phyloP scores from a whole-genome alignment of 129 eudicot genomes.

The Lactuca saligna region DNA sequence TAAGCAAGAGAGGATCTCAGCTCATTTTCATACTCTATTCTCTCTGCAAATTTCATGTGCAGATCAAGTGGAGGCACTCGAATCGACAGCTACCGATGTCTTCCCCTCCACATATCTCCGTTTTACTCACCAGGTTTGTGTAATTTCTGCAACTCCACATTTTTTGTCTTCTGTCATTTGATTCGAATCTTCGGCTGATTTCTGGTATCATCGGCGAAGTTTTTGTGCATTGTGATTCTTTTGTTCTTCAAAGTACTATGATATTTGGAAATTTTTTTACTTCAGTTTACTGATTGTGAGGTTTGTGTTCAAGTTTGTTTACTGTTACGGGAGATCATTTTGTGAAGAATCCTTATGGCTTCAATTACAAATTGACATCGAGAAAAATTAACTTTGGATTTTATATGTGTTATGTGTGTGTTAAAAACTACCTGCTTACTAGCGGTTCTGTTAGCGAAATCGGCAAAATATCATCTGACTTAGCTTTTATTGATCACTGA shows the following conservation, averaged over 20 bases:
- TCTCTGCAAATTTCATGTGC: slow-evolving; percentile 1
- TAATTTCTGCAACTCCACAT: slow-evolving; percentile 1
- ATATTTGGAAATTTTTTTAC: background rate
- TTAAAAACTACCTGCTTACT: background rate
- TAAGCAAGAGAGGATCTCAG: background rate
- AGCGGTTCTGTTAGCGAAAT: background rate
- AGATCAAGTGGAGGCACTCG: background rate
- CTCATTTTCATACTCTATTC: slow-evolving; percentile 4
- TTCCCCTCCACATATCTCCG: slow-evolving; percentile 20
- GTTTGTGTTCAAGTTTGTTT: slow-evolving; percentile 6
- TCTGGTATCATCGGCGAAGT: background rate
- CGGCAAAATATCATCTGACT: slow-evolving; percentile 1
- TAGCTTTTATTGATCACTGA: background rate
- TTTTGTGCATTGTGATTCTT: background rate
- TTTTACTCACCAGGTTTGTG: slow-evolving; percentile 29
- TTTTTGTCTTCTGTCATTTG: background rate
- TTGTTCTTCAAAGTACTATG: slow-evolving; percentile 3
- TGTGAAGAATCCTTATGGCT: slow-evolving; percentile 20
- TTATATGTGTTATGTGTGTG: background rate
- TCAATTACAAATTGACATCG: background rate
- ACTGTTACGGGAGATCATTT: background rate
- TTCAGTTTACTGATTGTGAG: slow-evolving; percentile 2
- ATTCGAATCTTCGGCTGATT: background rate
- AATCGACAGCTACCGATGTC: slow-evolving; percentile 19
- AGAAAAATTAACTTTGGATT: background rate